phyloP scores from a whole-genome alignment of 345 rosid species.

The Aegle marmelos region DNA sequence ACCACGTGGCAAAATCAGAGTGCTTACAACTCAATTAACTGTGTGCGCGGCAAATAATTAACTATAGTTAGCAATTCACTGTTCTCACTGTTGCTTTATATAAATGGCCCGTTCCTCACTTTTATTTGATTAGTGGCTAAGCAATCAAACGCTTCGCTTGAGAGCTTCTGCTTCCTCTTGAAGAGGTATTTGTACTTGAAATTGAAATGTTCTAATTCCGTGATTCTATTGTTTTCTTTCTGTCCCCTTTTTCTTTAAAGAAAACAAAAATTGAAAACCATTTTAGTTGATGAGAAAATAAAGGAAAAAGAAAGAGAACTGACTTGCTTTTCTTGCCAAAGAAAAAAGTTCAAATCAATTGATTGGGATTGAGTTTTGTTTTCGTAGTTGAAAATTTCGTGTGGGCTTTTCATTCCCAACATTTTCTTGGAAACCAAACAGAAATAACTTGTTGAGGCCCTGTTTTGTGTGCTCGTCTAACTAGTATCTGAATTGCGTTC shows the following conservation, averaged over 20 bases:
- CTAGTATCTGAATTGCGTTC: neutral
- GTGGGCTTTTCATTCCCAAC: neutral
- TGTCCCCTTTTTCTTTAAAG: neutral
- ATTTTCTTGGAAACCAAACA: neutral
- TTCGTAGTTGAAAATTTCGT: neutral
- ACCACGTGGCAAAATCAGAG: neutral
- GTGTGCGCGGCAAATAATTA: slow-evolving; percentile 6
- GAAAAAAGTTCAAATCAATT: neutral
- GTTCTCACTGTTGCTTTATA: too few relatives aligned
- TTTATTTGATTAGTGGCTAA: neutral
- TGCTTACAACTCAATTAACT: neutral
- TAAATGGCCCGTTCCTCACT: neutral
- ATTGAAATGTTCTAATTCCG: neutral
- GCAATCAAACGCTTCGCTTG: neutral
- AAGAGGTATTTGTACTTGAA: neutral
- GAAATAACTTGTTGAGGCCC: neutral
- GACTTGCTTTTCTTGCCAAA: neutral
- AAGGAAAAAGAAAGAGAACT: neutral
- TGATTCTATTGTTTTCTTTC: neutral
- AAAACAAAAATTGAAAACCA: too few relatives aligned
- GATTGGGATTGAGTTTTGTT: neutral
- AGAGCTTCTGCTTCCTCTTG: neutral
- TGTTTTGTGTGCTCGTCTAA: neutral
- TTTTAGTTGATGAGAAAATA: neutral
- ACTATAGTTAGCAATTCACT: slow-evolving; percentile 3